phyloP scores from a whole-genome alignment of 2,329 filamentous ascomycete species.

The Neonectria neomacrospora region DNA sequence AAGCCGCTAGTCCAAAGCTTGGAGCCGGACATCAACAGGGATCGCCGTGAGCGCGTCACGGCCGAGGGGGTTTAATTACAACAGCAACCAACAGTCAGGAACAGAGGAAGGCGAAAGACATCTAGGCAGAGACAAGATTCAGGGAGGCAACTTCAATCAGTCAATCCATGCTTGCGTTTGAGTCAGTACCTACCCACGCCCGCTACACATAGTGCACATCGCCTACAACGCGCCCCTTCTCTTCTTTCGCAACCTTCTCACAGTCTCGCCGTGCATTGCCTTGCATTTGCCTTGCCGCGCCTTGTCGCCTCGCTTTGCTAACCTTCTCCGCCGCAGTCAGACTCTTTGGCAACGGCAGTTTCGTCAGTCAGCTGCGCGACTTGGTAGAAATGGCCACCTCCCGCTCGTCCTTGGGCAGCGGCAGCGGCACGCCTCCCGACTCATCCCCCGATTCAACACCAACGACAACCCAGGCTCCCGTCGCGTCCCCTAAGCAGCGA shows the following conservation, averaged over 20 bases:
- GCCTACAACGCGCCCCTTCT: constrained; percentile 12
- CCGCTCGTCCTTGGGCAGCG: constrained; percentile 24
- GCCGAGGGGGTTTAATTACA: constrained; percentile 21
- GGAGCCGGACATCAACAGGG: constrained; percentile 42
- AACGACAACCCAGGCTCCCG: constrained; percentile 41
- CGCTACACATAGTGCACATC: background rate
- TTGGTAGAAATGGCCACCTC: constrained; percentile 45
- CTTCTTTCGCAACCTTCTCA: constrained; percentile 6
- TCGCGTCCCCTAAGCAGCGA: constrained; percentile 37
- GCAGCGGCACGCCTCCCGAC: constrained; percentile 26
- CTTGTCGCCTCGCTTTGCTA: constrained; percentile 22
- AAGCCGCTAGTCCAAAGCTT: constrained; percentile 42
- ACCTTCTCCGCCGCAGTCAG: constrained; percentile 31
- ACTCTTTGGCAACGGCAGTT: constrained; percentile 43
- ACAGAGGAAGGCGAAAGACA: constrained; percentile 26
- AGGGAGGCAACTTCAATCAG: constrained; percentile 21
- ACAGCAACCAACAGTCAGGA: constrained; percentile 28
- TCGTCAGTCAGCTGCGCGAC: constrained; percentile 46
- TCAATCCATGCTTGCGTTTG: constrained; percentile 44
- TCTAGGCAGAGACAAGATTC: constrained; percentile 21
- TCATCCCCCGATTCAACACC: constrained; percentile 39
- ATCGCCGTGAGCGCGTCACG: constrained; percentile 41
- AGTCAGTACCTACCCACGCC: constrained; percentile 40
- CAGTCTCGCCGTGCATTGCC: background rate
- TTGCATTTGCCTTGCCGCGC: constrained; percentile 15